Percentiles rank a stretch among this genome's conserved stretches.
Evolutionary conservation across 129 eudicot genomes (phyloP).

Genomic region (Tagetes erecta): DNA sequence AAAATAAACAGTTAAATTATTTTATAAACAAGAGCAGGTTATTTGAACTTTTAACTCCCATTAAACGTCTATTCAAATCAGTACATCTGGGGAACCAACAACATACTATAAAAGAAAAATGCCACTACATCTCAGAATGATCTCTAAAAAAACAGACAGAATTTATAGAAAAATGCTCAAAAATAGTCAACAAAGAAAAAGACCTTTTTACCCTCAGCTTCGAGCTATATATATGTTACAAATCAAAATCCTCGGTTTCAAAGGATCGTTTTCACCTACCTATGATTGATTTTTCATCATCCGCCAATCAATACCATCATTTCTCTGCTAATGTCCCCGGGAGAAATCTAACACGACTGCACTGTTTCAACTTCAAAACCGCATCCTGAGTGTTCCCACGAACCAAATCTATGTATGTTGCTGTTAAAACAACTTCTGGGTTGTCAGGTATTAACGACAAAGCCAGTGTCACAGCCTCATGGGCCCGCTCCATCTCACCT

Average conservation of each 20-base stretch:
- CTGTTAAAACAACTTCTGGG: constrained; percentile 63
- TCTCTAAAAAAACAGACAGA: constrained; percentile 27
- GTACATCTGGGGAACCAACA: constrained; percentile 28
- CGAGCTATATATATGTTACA: constrained; percentile 72
- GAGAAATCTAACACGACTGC: constrained; percentile 57
- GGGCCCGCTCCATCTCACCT: constrained; percentile 79
- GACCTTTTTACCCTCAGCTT: constrained; percentile 51
- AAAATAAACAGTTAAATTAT: background rate
- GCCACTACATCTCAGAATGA: constrained; percentile 52
- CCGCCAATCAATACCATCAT: constrained; percentile 23
- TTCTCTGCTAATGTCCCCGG: constrained; percentile 45
- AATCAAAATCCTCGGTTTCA: constrained; percentile 46
- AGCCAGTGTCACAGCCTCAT: constrained; percentile 51
- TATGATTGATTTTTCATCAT: constrained; percentile 15
- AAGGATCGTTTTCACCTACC: constrained; percentile 68
- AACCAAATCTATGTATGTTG: constrained; percentile 68
- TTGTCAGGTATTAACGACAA: constrained; percentile 50
- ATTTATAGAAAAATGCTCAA: constrained; percentile 12
- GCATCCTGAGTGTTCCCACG: constrained; percentile 61
- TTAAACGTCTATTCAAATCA: constrained; percentile 32
- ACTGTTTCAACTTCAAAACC: constrained; percentile 59
- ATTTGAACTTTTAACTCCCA: constrained; percentile 38
- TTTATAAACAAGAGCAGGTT: constrained; percentile 2
- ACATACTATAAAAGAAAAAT: constrained; percentile 25
- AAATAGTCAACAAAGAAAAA: constrained; percentile 23